Base-by-base conservation (phyloP, 345 rosid species). In the Theobroma cacao region DNA sequence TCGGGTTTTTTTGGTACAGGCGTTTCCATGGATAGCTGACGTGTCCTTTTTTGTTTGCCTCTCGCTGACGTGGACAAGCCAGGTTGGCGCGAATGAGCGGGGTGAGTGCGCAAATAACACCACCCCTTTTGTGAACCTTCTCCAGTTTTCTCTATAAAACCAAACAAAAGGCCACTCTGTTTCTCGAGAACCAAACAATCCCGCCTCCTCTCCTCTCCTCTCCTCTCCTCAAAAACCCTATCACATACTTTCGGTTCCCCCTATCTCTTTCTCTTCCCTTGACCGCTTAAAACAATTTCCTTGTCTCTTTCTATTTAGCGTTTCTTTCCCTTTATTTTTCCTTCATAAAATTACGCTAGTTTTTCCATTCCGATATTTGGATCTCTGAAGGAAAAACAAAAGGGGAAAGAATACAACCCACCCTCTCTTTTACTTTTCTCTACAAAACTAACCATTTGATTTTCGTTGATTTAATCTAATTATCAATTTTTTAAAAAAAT, bases 191-290 rank as follows among this genome's bases (percentile, higher is more conserved):
- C 74, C 74, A 65, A 76, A 52, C 65, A 12, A 66, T 34, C 62
- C 58, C 78, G 53, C 52, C 9, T 76, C 73, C 79, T 45, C 31
- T 60, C 41, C 55, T 34, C 31, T 56, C 43, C 36, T 24, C 52
- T n/a, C 14, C 34, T 55, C 50, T 62, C 28, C 45, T 48, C 20
- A 26, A 77, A 65, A 77, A 40, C 64, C 79, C 75, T 66, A 77
- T 22, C 67, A 9, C 38, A 17, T 38, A 36, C 28, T 18, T 33
- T 31, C 15, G 1, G 36, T 17, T 10, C 2, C 20, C 14, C 34
- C 72, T 12, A 22, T 64, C 63, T 33, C 20, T 52, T 28, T 52
- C 72, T 53, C 60, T 65, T 52, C 40, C 2, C 50, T 38, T 24
- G 33, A 24, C 67, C 52, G 11, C 77, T 48, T 6, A 6, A 59